A percentile compares a stretch with the other conserved stretches of the same genome.
These are phyloP conservation scores for Clonostachys rosea DNA, from an alignment of 2,329 filamentous ascomycete species.

Conservation along the genomic window DNA sequence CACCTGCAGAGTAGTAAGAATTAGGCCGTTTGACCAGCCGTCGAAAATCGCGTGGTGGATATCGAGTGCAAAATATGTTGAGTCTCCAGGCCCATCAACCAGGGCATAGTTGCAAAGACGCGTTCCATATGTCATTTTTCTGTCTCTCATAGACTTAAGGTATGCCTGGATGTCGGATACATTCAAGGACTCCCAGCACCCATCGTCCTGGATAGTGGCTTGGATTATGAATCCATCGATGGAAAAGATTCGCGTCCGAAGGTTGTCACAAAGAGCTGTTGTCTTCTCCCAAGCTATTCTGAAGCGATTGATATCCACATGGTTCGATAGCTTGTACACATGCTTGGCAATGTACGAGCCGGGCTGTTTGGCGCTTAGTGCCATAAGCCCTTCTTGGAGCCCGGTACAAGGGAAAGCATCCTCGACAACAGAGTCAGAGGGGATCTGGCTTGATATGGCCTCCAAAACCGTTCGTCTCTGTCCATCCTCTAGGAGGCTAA, in stretches of 20 bases:
- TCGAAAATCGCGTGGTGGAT: slow-evolving; percentile 12
- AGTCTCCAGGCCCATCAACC: neutral
- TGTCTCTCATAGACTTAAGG: neutral
- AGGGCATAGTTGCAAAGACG: slow-evolving; percentile 1
- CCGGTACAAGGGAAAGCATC: slow-evolving; percentile 37
- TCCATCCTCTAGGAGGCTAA: neutral
- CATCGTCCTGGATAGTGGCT: neutral
- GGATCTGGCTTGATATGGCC: neutral
- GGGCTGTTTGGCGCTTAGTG: slow-evolving; percentile 16
- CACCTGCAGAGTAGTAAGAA: slow-evolving; percentile 1
- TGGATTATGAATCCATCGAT: slow-evolving; percentile 2
- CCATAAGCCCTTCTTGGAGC: slow-evolving; percentile 27
- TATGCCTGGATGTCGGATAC: no score
- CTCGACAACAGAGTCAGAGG: slow-evolving; percentile 19
- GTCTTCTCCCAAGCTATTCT: slow-evolving; percentile 4
- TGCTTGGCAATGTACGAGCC: slow-evolving; percentile 24
- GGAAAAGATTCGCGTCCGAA: slow-evolving; percentile 10
- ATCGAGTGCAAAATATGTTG: slow-evolving; percentile 6
- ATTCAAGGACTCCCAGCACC: no score
- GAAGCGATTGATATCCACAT: slow-evolving; percentile 8
- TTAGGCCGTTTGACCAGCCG: slow-evolving; percentile 6
- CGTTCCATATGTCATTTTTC: neutral
- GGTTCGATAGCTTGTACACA: slow-evolving; percentile 8
- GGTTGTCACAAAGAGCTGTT: slow-evolving; percentile 1
- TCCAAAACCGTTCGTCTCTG: no score